Conservation (phyloP, 2,329 filamentous ascomycete genomes). For the Pseudogymnoascus sp. region DNA sequence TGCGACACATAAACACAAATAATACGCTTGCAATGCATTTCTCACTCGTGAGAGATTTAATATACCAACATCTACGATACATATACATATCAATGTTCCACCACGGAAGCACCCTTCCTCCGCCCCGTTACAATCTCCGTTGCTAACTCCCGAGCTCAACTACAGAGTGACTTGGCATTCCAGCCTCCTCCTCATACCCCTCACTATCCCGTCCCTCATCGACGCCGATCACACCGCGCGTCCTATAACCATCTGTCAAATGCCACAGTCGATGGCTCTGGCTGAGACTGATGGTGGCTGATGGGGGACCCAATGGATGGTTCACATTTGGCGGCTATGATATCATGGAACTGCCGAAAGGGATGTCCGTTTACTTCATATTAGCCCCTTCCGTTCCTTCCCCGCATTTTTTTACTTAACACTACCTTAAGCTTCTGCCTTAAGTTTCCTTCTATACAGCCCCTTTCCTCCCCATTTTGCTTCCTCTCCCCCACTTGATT, state of each 20-base stretch:
- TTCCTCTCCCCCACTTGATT: background rate
- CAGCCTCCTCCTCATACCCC: background rate
- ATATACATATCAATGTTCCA: background rate
- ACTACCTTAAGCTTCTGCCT: background rate
- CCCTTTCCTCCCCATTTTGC: background rate
- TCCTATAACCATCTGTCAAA: background rate
- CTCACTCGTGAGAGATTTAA: background rate
- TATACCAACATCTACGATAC: background rate
- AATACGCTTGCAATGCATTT: background rate
- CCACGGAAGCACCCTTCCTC: background rate
- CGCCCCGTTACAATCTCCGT: background rate
- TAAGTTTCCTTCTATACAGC: background rate
- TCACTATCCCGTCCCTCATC: background rate
- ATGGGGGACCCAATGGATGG: background rate
- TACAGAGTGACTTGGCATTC: background rate
- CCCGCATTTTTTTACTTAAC: background rate
- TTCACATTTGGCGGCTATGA: background rate
- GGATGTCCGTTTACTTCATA: background rate
- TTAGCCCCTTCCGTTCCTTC: background rate
- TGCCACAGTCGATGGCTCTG: background rate
- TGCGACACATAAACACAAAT: background rate
- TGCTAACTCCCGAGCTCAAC: constrained; percentile 1
- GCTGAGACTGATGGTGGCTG: background rate
- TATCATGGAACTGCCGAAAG: constrained; percentile 5
- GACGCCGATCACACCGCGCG: background rate